These are phyloP conservation scores for Panus rudis DNA, from an alignment of 768 basidiomycete species.

Conservation along the genomic window DNA sequence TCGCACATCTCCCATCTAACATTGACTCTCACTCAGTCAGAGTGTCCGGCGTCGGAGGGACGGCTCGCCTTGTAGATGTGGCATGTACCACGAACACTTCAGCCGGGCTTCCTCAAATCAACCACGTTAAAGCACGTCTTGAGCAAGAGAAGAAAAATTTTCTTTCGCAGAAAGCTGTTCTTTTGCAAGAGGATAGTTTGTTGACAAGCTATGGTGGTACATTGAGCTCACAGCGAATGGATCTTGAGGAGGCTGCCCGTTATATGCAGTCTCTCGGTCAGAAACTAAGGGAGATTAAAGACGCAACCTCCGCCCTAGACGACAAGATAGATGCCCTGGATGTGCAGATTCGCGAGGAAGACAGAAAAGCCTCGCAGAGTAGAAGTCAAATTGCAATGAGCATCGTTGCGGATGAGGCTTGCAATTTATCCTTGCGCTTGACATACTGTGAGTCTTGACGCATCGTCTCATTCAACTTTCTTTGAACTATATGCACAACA, in stretches of 20 bases:
- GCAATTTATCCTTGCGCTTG: constrained; percentile 36
- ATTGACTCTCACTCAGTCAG: constrained; percentile 48
- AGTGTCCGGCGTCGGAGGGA: constrained; percentile 38
- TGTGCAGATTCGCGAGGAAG: constrained; percentile 1
- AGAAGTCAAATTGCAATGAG: constrained; percentile 2
- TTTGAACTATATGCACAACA: not conserved
- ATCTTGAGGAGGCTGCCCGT: constrained; percentile 28
- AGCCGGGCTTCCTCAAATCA: constrained; percentile 31
- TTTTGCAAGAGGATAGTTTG: constrained; percentile 34
- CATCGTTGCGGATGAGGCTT: constrained; percentile 33
- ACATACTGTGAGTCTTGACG: constrained; percentile 41
- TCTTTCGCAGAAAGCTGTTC: constrained; percentile 31
- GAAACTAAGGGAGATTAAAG: constrained; percentile 20
- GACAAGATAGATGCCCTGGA: constrained; percentile 6
- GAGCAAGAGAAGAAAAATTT: constrained; percentile 29
- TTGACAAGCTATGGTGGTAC: constrained; percentile 39
- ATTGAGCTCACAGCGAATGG: constrained; percentile 35
- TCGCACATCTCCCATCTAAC: constrained; percentile 40
- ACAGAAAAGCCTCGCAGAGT: not conserved
- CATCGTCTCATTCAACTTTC: not conserved
- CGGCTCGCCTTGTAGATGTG: constrained; percentile 47
- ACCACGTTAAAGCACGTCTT: constrained; percentile 18
- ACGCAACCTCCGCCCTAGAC: constrained; percentile 23
- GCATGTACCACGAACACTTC: constrained; percentile 37
- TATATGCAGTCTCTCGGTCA: constrained; percentile 39